These are phyloP conservation scores for Nemania sp. DNA, from an alignment of 2,329 filamentous ascomycete genomes.

Conservation along the genomic window DNA sequence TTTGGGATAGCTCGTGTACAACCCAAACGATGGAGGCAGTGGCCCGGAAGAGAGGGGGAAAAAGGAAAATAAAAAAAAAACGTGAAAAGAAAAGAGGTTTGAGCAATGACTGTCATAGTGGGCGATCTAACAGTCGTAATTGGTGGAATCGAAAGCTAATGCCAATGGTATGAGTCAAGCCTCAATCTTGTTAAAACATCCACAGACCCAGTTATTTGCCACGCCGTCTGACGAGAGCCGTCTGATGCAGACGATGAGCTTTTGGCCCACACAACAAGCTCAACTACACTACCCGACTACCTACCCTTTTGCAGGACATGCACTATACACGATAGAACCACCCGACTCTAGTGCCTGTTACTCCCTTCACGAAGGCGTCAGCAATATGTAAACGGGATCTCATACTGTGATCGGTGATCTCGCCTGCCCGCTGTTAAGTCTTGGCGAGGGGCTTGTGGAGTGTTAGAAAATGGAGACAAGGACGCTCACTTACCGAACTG, in stretches of 20 bases:
- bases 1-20: background rate
- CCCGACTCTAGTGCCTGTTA: background rate
- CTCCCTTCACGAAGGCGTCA: background rate
- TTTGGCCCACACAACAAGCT: too few species aligned
- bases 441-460: constrained; percentile 11
- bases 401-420: background rate
- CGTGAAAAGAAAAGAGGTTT: too few species aligned
- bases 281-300: too few species aligned
- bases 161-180: constrained; percentile 7
- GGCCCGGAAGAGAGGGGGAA: too few species aligned
- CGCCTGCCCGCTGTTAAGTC: background rate
- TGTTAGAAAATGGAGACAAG: background rate
- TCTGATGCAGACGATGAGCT: too few species aligned
- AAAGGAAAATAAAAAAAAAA: too few species aligned
- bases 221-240: background rate
- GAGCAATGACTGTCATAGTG: background rate
- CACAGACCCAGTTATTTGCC: background rate
- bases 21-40: too few species aligned
- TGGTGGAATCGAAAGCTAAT: background rate
- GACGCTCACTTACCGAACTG: background rate
- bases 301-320: too few species aligned
- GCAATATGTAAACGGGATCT: background rate
- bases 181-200: background rate
- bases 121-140: background rate
- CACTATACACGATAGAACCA: background rate